These are phyloP conservation scores for Diversispora eburnea DNA, from an alignment of 192 early-diverging fungal species.

Conservation along the genomic window DNA sequence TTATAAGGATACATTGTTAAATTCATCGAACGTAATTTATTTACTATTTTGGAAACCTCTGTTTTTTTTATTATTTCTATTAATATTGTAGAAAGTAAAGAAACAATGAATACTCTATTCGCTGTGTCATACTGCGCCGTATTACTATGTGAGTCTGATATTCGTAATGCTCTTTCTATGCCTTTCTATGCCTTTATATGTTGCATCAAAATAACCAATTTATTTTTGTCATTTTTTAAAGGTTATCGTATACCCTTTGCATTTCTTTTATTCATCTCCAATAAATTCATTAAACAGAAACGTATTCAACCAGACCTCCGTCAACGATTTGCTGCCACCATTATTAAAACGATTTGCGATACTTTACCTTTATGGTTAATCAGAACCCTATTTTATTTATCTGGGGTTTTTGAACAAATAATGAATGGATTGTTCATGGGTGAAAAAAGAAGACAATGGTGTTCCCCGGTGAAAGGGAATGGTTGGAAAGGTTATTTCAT, in stretches of 20 bases:
- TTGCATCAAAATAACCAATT: too few species aligned
- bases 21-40: too few species aligned
- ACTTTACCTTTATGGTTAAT: neutral
- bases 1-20: too few species aligned
- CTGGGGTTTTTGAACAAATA: neutral
- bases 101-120: too few species aligned
- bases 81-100: too few species aligned
- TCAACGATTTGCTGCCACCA: neutral
- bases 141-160: too few species aligned
- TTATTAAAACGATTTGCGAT: neutral
- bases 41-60: too few species aligned
- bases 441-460: conserved; percentile 1
- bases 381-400: neutral
- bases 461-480: neutral
- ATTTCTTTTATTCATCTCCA: neutral
- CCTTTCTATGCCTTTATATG: too few species aligned
- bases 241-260: neutral
- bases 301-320: neutral
- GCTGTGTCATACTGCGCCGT: too few species aligned
- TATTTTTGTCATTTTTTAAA: neutral
- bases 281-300: neutral
- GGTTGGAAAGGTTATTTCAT: conserved; percentile 17
- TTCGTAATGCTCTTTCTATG: too few species aligned
- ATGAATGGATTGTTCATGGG: neutral
- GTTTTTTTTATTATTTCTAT: too few species aligned